phyloP scores from a whole-genome alignment of 176 grass and related monocot species.

The Lolium multiflorum region DNA sequence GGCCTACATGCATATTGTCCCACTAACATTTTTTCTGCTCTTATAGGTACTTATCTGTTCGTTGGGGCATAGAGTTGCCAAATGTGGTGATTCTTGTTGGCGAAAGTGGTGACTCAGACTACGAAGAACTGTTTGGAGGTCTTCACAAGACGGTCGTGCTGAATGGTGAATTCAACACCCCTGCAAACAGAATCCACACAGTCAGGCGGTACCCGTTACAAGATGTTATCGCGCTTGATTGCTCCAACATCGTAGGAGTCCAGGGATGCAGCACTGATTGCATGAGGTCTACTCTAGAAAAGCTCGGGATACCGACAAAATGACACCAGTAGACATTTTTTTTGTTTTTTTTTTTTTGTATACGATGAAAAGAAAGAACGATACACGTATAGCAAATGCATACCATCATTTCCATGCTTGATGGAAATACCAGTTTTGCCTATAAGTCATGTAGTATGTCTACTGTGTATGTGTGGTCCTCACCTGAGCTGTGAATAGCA shows the following conservation, averaged over 20 bases:
- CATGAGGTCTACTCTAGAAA: slow-evolving; percentile 64
- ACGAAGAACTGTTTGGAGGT: slow-evolving; percentile 82
- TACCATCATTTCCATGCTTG: slow-evolving; percentile 33
- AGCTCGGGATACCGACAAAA: slow-evolving; percentile 49
- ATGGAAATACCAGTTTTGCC: slow-evolving; percentile 62
- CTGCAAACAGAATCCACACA: slow-evolving; percentile 67
- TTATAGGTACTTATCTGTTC: slow-evolving; percentile 85
- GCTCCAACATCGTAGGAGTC: slow-evolving; percentile 67
- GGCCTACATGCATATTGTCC: not conserved
- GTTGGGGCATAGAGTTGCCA: slow-evolving; percentile 76
- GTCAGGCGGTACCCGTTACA: slow-evolving; percentile 75
- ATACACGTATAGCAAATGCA: slow-evolving; percentile 46
- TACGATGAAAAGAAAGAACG: slow-evolving; percentile 41
- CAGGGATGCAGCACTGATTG: slow-evolving; percentile 56
- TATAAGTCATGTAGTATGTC: slow-evolving; percentile 4
- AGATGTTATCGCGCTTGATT: slow-evolving; percentile 83
- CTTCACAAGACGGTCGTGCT: slow-evolving; percentile 86
- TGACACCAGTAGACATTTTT: not conserved
- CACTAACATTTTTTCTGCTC: slow-evolving; percentile 14
- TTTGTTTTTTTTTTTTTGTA: slow-evolving; percentile 23
- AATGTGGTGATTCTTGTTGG: slow-evolving; percentile 75
- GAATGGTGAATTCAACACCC: slow-evolving; percentile 71
- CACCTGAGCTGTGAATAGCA: slow-evolving; percentile 28
- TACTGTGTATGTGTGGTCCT: slow-evolving; percentile 11
- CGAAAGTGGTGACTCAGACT: slow-evolving; percentile 89